A percentile compares a stretch with the other conserved stretches of the same genome.
These are phyloP conservation scores for Rhynchosporium secalis DNA, from an alignment of 2,329 filamentous ascomycete genomes.

Conservation along the genomic window DNA sequence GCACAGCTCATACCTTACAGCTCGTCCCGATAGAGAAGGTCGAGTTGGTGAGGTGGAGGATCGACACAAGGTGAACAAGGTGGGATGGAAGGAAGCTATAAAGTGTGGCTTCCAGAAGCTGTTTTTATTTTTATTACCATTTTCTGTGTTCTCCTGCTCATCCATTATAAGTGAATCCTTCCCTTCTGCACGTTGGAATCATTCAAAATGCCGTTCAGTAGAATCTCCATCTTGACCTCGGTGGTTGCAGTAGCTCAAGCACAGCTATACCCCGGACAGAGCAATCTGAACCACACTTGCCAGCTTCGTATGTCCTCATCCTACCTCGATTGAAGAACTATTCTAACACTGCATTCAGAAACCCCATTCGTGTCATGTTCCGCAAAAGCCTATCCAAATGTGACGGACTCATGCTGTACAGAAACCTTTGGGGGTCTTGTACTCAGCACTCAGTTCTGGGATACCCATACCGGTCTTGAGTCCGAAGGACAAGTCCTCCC, in stretches of 20 bases:
- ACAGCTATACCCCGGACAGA: conserved; percentile 34
- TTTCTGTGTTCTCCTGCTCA: background rate
- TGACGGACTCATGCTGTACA: conserved; percentile 62
- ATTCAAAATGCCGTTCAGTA: conserved; percentile 17
- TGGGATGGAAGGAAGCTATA: conserved; percentile 11
- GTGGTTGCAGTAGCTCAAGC: conserved; percentile 16
- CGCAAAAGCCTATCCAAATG: conserved; percentile 43
- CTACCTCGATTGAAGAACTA: background rate
- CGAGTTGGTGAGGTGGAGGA: background rate
- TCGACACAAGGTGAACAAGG: background rate
- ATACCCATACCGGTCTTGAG: conserved; percentile 62
- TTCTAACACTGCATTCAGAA: conserved; percentile 24
- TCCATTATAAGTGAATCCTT: background rate
- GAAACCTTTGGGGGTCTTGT: conserved; percentile 66
- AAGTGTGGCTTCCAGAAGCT: background rate
- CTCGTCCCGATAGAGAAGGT: conserved; percentile 9
- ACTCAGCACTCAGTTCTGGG: conserved; percentile 64
- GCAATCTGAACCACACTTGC: conserved; percentile 36
- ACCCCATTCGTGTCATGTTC: conserved; percentile 51
- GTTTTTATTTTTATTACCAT: conserved; percentile 2
- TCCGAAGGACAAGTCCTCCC: conserved; percentile 58
- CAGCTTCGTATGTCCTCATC: conserved; percentile 27
- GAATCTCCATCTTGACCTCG: conserved; percentile 7
- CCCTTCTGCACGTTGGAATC: background rate
- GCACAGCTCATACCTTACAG: background rate